Base-by-base conservation (phyloP, 2,329 filamentous ascomycete species). In the Cadophora gregata region DNA sequence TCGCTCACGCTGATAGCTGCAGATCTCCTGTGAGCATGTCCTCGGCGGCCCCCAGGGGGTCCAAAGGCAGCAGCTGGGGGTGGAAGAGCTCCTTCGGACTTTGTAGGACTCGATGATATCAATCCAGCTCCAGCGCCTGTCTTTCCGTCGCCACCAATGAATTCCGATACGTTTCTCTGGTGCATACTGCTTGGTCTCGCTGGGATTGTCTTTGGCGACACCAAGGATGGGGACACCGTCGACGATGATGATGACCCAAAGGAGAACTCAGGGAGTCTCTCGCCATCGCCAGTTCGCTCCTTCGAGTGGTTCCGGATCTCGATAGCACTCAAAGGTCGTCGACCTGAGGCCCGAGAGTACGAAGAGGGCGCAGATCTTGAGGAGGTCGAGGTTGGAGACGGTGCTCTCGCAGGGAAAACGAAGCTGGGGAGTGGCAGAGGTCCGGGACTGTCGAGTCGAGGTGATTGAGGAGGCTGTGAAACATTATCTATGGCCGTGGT, bases 11-110 rank as follows among this genome's bases (percentile, higher is more conserved):
- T 97, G 60, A 97, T 67, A 81, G 85, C 29, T 33, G 85, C 86
- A 38, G 94, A 97, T 67, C 95, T 88, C 67, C 93, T 88, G 77
- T 97, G 94, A 21, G 86, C 87, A 78, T 96, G 93, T 19, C 90
- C 88, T 72, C 92, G 85, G 68, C 88, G 84, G 62, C 83, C 80
- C 36, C 80, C 79, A 50, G 86, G 81, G 33, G 82, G 82, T 21
- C 61, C 55, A 38, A 81, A 81, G 29, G 78, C 76, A 29, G 81
- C 77, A 60, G 83, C 80, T 12, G 90, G 82, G 12, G 81, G 79
- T 61, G 88, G 86, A 9, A 89, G 83, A 8, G 84, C 78, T 70
- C 86, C 85, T 6, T 88, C 87, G 67, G 82, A 84, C 63, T 89
- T 92, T 12, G 88, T 90, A 31, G 90, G 89, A 73, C 89, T 93